Base-by-base conservation (phyloP, 768 basidiomycete genomes). In the Crassisporium funariophilum region DNA sequence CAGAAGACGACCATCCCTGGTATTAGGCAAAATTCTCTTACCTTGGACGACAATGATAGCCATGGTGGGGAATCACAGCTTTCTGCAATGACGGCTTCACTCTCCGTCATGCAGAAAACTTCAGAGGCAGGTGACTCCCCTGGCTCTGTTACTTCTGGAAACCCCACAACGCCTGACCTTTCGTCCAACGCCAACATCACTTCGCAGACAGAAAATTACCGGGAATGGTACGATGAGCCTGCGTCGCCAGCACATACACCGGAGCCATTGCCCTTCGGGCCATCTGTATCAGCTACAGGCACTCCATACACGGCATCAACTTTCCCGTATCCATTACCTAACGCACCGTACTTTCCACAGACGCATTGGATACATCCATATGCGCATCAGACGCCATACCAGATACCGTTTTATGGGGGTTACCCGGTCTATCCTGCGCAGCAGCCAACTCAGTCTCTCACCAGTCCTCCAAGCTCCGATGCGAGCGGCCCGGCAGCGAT, bases 351-450 rank as follows among this genome's bases (percentile, higher is more conserved):
- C 53, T 77, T 75, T 57, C 69, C 68, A 29, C 63, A 69, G 19
- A 66, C 71, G 35, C 71, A 76, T 24, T 84, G 83, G 84, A 62
- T 79, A 38, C 75, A 75, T 29, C 69, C 75, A 9, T 82, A 75
- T 57, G 59, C 72, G n/a, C 73, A 72, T 21, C 75, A 71, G 16
- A 67, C 76, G 49, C 75, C 73, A 17, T 84, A 79, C 53, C 77
- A 75, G 23, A 57, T 81, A 49, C 75, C 79, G 21, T 82, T 76
- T 48, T 65, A 78, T 47, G 57, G 67, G 13, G 72, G 73, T 21
- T 81, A 75, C 52, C 59, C 75, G n/a, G 67, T 71, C 5, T 79
- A 76, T 63, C 60, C 74, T 12, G 48, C 48, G 19, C 62, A 43
- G 41, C 62, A 38, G 39, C 59, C 50, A 31, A 41, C 53, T 16